phyloP scores from a whole-genome alignment of 2,329 filamentous ascomycete genomes.

The Fusarium duplospermum region DNA sequence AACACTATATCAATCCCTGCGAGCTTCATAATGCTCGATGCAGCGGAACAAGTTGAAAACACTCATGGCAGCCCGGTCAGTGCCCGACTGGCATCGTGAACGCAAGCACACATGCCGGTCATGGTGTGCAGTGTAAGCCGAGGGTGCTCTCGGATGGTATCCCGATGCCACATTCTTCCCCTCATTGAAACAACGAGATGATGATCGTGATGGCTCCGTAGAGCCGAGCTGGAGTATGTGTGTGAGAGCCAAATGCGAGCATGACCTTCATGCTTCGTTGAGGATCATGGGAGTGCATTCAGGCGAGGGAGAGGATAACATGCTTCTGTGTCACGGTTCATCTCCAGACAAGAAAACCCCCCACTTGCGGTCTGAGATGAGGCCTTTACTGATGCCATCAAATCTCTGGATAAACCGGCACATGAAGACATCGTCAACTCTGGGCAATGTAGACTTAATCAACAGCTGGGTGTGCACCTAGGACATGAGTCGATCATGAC shows the following conservation, averaged over 20 bases:
- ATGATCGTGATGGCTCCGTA: slow-evolving; percentile 10
- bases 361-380: background rate
- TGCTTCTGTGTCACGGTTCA: background rate
- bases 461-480: slow-evolving; percentile 1
- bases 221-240: background rate
- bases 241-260: background rate
- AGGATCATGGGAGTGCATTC: background rate
- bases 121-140: background rate
- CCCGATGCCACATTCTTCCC: slow-evolving; percentile 3
- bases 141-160: slow-evolving; percentile 13
- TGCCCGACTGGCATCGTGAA: background rate
- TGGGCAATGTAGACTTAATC: background rate
- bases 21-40: background rate
- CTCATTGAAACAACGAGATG: slow-evolving; percentile 5
- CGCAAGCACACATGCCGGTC: background rate
- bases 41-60: background rate
- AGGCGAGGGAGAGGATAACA: background rate
- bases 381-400: background rate
- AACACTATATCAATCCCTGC: background rate
- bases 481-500: slow-evolving; percentile 16
- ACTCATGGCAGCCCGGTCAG: background rate
- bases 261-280: background rate
- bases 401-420: background rate
- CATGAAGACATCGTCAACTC: slow-evolving; percentile 1
- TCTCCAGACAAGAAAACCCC: background rate